Evolutionary conservation across 2,329 filamentous ascomycete species (phyloP), one percentile per base, ranked within the genome.

Genomic region (Ophioceras dolichostomum): DNA sequence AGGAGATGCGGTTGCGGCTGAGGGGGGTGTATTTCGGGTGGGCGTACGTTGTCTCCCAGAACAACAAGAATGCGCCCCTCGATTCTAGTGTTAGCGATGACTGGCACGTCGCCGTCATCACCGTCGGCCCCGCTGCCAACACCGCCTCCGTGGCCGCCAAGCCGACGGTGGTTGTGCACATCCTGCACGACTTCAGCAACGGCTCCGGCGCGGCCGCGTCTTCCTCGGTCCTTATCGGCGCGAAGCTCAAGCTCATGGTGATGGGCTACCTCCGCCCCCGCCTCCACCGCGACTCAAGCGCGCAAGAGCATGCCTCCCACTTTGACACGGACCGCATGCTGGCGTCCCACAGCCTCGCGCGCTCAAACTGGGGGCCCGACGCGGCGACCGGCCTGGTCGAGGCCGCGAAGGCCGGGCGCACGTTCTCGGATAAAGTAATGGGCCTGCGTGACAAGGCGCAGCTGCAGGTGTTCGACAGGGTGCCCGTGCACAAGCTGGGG

Each of bases 11-110:
- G 17, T 56, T 70, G 43, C 65, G 69, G 3, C 60, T 83, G 35
- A 57, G 61, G 10, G 79, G 79, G 0, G 65, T 78, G 6, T 83
- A 78, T 47, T 74, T 79, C 28, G 77, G 74, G 3, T 83, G 79
- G 78, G 70, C 67, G 0, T 56, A 65, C 1, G 47, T 74, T 2
- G 55, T 59, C 34, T 34, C 10, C 33, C 38, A 16, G 16, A 0
- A n/a, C 18, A 24, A 22, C 27, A 20, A 22, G 17, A 50, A 52
- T 1, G 52, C 57, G 17, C 49, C 47, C 0, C 43, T 49, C 3
- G 57, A 59, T 2, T 55, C 60, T 3, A 50, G 51, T 4, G 36
- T 60, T 2, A 53, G 60, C 0, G 41, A 52, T 4, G 59, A 64
- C 22, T 83, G 79, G 79, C 61, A 69, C 42, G 68, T 76, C 45